Conservation (phyloP, 768 basidiomycete genomes). For the Pulveroboletus sp. region DNA sequence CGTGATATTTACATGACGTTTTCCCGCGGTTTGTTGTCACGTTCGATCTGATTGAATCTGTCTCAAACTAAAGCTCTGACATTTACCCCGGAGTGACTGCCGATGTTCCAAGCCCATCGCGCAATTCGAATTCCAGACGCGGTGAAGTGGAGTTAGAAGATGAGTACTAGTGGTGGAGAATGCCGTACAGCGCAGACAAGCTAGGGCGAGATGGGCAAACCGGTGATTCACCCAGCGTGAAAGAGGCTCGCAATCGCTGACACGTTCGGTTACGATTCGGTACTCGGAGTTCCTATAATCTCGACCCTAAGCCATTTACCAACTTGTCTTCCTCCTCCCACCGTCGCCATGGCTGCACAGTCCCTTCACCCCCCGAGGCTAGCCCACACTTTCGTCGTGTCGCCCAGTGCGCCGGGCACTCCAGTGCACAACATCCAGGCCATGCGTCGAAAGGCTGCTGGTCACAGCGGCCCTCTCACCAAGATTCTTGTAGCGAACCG, state of each 20-base stretch:
- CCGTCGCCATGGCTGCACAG: constrained; percentile 30
- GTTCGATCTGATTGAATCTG: background rate
- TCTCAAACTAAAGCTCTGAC: too few species aligned
- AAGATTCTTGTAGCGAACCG: constrained; percentile 92
- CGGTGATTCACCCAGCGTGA: too few species aligned
- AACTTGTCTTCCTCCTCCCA: constrained; percentile 23
- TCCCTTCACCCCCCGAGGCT: constrained; percentile 70
- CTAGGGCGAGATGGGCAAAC: constrained; percentile 1
- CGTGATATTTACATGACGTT: background rate
- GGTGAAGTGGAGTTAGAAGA: background rate
- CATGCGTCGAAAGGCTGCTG: constrained; percentile 86
- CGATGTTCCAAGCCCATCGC: too few species aligned
- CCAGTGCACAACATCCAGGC: constrained; percentile 89
- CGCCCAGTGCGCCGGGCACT: constrained; percentile 77
- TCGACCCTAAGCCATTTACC: too few species aligned
- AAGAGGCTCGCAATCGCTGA: too few species aligned
- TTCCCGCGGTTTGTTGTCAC: constrained; percentile 4
- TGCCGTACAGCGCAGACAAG: constrained; percentile 21
- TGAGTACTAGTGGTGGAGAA: constrained; percentile 8
- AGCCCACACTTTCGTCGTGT: constrained; percentile 63
- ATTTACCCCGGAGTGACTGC: too few species aligned
- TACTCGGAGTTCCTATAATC: background rate
- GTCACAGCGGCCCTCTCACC: constrained; percentile 85
- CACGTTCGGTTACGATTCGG: background rate
- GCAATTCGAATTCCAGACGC: constrained; percentile 1